Evolutionary conservation across 1,139 yeast genomes (phyloP), one percentile per base, ranked within the genome.

Genomic region (Magnusiomyces tetraspermus): DNA sequence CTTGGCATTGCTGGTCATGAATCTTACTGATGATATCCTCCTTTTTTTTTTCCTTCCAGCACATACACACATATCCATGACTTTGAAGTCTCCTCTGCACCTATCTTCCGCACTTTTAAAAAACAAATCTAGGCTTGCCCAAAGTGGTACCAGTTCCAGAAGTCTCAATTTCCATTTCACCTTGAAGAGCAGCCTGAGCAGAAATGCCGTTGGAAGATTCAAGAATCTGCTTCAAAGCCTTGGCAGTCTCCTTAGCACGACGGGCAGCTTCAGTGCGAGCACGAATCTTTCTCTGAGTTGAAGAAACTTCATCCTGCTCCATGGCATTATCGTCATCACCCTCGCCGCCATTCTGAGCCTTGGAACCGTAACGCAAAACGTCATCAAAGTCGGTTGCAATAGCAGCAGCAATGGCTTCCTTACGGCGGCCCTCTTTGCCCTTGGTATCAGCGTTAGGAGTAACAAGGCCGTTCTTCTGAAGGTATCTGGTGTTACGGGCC

Each of bases 81-180:
- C n/a, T n/a, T n/a, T n/a, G n/a, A n/a, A n/a, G n/a, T n/a, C n/a
- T n/a, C n/a, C n/a, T n/a, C n/a, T n/a, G n/a, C n/a, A n/a, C n/a
- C n/a, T n/a, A n/a, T n/a, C n/a, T n/a, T n/a, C n/a, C n/a, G n/a
- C n/a, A n/a, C 11, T 17, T 38, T 38, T 38, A 38, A 38, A 38
- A 38, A 15, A 38, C 46, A 43, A 6, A 43, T 30, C 31, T 43
- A 10, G 84, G 87, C 40, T 83, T 82, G 40, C 97, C 97, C 57
- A 89, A 71, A 2, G 95, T 85, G 38, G 96, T 89, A 53, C 96
- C 96, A 15, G 76, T 64, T 49, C 71, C 68, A 42, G 76, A 68
- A 30, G 71, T 67, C 53, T 73, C 73, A 26, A 74, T 83, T 53
- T 82, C 88, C 52, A 83, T 75, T 30, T 81, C 83, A 13, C 78